A percentile compares a stretch with the other conserved stretches of the same genome.
Evolutionary conservation across 2,329 filamentous ascomycete species (phyloP).

Genomic region (Fusarium neocosmosporiellum): DNA sequence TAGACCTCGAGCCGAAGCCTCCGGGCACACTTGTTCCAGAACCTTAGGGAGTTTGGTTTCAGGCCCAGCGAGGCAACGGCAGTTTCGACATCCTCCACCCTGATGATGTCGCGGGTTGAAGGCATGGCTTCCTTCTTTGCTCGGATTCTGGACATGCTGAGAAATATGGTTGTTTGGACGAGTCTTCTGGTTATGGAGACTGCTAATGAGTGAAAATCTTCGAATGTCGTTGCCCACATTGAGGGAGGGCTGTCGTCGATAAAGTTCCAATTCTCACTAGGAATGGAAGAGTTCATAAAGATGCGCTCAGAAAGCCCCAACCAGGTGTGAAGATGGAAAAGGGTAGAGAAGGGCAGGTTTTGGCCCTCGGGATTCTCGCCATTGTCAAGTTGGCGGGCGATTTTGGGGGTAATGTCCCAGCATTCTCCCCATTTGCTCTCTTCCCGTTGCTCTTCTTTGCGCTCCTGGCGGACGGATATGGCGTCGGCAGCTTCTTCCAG

Average conservation of each 20-base stretch:
- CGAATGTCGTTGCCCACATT: slow-evolving; percentile 79
- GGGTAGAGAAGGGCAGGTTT: slow-evolving; percentile 59
- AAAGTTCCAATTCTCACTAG: slow-evolving; percentile 75
- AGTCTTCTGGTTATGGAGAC: slow-evolving; percentile 77
- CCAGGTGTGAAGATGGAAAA: slow-evolving; percentile 72
- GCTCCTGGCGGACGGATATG: slow-evolving; percentile 72
- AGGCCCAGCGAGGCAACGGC: slow-evolving; percentile 62
- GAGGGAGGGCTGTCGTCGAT: slow-evolving; percentile 72
- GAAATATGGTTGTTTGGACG: slow-evolving; percentile 75
- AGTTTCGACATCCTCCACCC: slow-evolving; percentile 59
- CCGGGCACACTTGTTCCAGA: slow-evolving; percentile 62
- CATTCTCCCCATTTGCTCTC: slow-evolving; percentile 67
- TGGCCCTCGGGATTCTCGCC: slow-evolving; percentile 31
- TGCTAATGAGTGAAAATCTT: slow-evolving; percentile 77
- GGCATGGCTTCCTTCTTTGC: slow-evolving; percentile 53
- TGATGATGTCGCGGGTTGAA: slow-evolving; percentile 50
- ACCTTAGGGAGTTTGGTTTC: slow-evolving; percentile 49
- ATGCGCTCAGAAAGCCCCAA: slow-evolving; percentile 71
- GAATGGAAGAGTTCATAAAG: slow-evolving; percentile 78
- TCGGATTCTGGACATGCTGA: slow-evolving; percentile 76
- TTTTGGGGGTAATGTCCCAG: slow-evolving; percentile 71
- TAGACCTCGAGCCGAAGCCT: slow-evolving; percentile 62
- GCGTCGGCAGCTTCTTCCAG: slow-evolving; percentile 77
- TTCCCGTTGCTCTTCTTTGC: slow-evolving; percentile 70
- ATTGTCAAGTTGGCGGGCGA: slow-evolving; percentile 48